Evolutionary conservation across 2,329 filamentous ascomycete genomes (phyloP).

Genomic region (Pseudogymnoascus sp.): DNA sequence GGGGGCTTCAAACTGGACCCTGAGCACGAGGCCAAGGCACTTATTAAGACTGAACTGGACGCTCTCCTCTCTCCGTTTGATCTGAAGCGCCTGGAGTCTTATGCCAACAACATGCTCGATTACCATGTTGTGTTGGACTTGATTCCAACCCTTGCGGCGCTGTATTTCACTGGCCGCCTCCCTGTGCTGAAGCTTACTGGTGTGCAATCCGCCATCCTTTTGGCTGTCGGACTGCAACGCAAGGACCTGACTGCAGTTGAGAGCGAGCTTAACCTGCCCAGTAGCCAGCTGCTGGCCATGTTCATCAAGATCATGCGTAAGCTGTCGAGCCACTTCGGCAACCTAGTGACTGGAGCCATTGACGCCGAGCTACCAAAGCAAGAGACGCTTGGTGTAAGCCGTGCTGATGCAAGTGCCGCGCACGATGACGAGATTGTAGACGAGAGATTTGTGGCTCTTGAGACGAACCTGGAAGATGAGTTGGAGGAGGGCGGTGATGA

Average conservation of each 20-base stretch:
- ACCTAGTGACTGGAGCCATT: conserved; percentile 65
- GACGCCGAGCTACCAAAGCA: conserved; percentile 55
- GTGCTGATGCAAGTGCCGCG: conserved; percentile 51
- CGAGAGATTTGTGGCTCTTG: conserved; percentile 61
- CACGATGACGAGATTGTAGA: conserved; percentile 62
- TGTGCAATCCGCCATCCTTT: conserved; percentile 78
- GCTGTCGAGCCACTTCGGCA: conserved; percentile 68
- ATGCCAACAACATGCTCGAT: conserved; percentile 94
- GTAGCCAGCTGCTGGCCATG: conserved; percentile 82
- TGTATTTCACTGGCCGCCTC: conserved; percentile 79
- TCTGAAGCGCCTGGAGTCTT: conserved; percentile 87
- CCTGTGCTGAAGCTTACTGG: conserved; percentile 61
- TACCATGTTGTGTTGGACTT: conserved; percentile 96
- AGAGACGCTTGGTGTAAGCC: conserved; percentile 48
- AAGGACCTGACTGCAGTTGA: conserved; percentile 78
- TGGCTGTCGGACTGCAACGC: conserved; percentile 84
- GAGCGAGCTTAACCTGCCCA: conserved; percentile 64
- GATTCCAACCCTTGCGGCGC: conserved; percentile 68
- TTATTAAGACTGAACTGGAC: conserved; percentile 72
- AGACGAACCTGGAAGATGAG: conserved; percentile 67
- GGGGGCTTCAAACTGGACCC: conserved; percentile 60
- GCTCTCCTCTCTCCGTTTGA: conserved; percentile 79
- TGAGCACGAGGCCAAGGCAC: conserved; percentile 40
- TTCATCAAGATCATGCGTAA: conserved; percentile 95
- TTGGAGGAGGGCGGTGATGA: conserved; percentile 76